These are phyloP conservation scores for Calonectria montana DNA, from an alignment of 2,329 filamentous ascomycete genomes.

Conservation along the genomic window DNA sequence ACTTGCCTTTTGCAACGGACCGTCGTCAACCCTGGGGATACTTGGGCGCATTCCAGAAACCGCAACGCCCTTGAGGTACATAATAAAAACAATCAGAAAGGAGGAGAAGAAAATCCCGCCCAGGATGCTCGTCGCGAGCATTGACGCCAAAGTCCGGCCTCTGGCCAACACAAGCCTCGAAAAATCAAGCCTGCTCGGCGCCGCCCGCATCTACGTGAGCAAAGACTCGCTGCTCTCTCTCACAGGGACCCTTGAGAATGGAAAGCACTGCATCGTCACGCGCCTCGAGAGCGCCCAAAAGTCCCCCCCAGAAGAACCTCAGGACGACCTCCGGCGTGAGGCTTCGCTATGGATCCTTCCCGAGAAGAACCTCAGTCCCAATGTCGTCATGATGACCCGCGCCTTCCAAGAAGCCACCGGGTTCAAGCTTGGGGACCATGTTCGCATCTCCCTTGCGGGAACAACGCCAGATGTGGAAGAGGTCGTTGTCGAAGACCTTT, in stretches of 20 bases:
- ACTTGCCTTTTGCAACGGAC: not conserved
- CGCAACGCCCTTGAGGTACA: not conserved
- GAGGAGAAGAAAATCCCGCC: not conserved
- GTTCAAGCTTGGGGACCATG: conserved; percentile 77
- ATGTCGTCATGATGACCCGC: conserved; percentile 78
- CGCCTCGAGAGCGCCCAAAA: conserved; percentile 37
- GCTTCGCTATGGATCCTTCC: conserved; percentile 63
- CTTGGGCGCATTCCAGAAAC: not conserved
- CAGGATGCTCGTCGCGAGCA: conserved; percentile 48
- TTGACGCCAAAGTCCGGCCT: conserved; percentile 56
- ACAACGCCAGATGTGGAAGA: conserved; percentile 65
- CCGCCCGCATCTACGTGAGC: conserved; percentile 60
- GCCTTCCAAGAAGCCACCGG: conserved; percentile 78
- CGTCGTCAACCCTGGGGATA: not conserved
- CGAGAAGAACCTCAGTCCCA: conserved; percentile 72
- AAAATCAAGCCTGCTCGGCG: conserved; percentile 55
- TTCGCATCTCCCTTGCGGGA: conserved; percentile 68
- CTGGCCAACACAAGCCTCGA: conserved; percentile 55
- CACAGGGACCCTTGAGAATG: conserved; percentile 56
- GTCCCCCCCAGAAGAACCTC: conserved; percentile 15
- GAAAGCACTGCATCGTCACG: conserved; percentile 56
- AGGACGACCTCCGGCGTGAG: conserved; percentile 49
- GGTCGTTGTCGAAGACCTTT: conserved; percentile 71
- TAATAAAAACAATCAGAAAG: not conserved
- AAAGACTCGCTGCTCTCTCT: conserved; percentile 59